Evolutionary conservation across 108 stramenopile genomes (phyloP), one percentile per base, ranked within the genome.

Genomic region (Cyclotella cryptica): DNA sequence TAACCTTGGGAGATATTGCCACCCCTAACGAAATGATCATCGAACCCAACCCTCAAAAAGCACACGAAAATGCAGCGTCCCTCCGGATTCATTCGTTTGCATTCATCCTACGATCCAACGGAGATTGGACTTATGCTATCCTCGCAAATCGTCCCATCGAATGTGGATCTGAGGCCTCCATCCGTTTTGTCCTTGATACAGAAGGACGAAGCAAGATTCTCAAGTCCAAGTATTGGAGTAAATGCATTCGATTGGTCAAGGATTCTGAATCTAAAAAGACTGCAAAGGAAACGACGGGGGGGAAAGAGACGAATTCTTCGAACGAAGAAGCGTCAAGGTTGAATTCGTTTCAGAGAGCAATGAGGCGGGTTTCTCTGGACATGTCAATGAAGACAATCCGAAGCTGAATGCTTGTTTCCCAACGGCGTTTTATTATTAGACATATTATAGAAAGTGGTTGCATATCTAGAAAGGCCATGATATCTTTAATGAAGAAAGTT

Each of bases 211-310:
- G 57, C 3, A 71, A 60, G 44, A 71, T 44, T 11, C 18, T 71
- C 26, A 71, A 71, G 58, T 28, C 44, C 29, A 71, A 71, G 13
- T 24, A 71, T 71, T 71, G 71, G 71, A 35, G 43, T 7, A 71
- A 60, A 57, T 71, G 42, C 18, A 27, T 71, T 43, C 71, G 71
- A 43, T 59, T 71, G 55, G 71, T 71, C 14, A 58, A 60, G 55
- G 26, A 21, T 58, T 3, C 47, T n/a, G n/a, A 26, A 58, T 58
- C 24, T 9, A 1, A 58, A 27, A 2, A 58, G 2, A 4, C 12
- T 3, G 13, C 1, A 7, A 9, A 58, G 55, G 22, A 58, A 21
- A 58, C 3, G 22, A 27, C 2, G 13, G 9, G 24, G 55, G 9
- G 24, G 5, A 7, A 27, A 14, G 24, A 58, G 19, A 27, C 12